Percentiles rank a stretch among this genome's conserved stretches.
Evolutionary conservation across 2,329 filamentous ascomycete species (phyloP).

Genomic region (Purpureocillium lavendulum): DNA sequence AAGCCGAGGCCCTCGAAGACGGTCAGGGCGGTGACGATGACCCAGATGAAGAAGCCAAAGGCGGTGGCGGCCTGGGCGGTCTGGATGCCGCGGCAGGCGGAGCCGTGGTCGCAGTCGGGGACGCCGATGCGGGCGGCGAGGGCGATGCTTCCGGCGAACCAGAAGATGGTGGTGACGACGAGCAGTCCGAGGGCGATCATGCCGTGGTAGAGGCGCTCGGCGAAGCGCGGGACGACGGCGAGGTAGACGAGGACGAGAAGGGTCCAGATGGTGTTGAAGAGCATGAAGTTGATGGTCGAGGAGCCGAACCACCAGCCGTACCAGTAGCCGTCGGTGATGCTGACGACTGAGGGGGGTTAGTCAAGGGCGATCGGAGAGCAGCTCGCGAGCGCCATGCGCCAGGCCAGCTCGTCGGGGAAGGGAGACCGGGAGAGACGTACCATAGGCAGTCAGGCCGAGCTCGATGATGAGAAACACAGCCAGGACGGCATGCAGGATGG

Average conservation of each 20-base stretch:
- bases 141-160: slow-evolving; percentile 81
- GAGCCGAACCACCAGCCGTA: slow-evolving; percentile 28
- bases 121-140: slow-evolving; percentile 57
- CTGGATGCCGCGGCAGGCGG: slow-evolving; percentile 38
- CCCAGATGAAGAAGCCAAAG: slow-evolving; percentile 59
- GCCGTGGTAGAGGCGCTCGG: slow-evolving; percentile 52
- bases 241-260: slow-evolving; percentile 64
- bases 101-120: slow-evolving; percentile 40
- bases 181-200: slow-evolving; percentile 61
- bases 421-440: slow-evolving; percentile 34
- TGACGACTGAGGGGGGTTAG: slow-evolving; percentile 5
- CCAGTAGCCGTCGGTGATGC: slow-evolving; percentile 1
- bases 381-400: too few species aligned
- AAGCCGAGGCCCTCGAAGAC: slow-evolving; percentile 37
- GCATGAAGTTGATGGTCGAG: slow-evolving; percentile 61
- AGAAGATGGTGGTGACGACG: slow-evolving; percentile 71
- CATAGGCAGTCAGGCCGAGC: slow-evolving; percentile 65
- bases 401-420: too few species aligned
- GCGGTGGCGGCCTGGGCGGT: slow-evolving; percentile 55
- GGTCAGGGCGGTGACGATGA: slow-evolving; percentile 37
- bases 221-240: slow-evolving; percentile 55
- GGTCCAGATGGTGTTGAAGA: slow-evolving; percentile 75
- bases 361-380: neutral
- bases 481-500: slow-evolving; percentile 59
- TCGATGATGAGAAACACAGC: slow-evolving; percentile 63